These are phyloP conservation scores for Coelastrella sp. DNA, from an alignment of 139 green algal genomes.

Conservation along the genomic window DNA sequence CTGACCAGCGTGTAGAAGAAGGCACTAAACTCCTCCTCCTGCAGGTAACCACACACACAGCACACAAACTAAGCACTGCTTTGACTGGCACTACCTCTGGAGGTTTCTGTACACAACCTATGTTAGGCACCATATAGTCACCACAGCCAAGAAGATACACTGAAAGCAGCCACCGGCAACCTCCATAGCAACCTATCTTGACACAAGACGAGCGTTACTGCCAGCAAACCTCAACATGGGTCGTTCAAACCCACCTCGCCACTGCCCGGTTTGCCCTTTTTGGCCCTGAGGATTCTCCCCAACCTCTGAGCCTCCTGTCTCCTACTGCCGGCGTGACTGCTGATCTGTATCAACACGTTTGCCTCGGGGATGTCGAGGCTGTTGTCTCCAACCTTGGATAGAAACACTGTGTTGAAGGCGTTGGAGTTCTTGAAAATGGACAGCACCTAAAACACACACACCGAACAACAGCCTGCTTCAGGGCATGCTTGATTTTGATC, in stretches of 20 bases:
- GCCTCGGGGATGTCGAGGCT: slow-evolving; percentile 99
- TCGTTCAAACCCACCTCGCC: slow-evolving; percentile 31
- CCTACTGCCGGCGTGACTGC: slow-evolving; percentile 90
- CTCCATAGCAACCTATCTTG: too few relatives aligned
- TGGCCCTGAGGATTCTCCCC: slow-evolving; percentile 96
- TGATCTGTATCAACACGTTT: slow-evolving; percentile 99
- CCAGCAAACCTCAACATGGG: too few relatives aligned
- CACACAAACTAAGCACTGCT: neutral
- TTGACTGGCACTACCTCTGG: neutral
- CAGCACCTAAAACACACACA: too few relatives aligned
- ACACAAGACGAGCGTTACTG: too few relatives aligned
- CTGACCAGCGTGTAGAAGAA: slow-evolving; percentile 99
- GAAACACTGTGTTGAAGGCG: slow-evolving; percentile 97
- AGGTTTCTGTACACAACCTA: too few relatives aligned
- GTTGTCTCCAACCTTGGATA: slow-evolving; percentile 99
- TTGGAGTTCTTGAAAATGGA: slow-evolving; percentile 94
- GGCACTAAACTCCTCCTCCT: slow-evolving; percentile 90
- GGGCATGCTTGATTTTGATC: too few relatives aligned
- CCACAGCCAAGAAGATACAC: too few relatives aligned
- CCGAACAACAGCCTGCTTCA: too few relatives aligned
- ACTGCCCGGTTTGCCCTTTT: slow-evolving; percentile 73
- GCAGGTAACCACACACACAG: neutral
- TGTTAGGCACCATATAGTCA: too few relatives aligned
- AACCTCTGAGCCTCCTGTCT: slow-evolving; percentile 97
- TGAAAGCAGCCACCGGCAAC: too few relatives aligned